Evolutionary conservation across 2,329 filamentous ascomycete species (phyloP).

Genomic region (Cladophialophora bantiana): DNA sequence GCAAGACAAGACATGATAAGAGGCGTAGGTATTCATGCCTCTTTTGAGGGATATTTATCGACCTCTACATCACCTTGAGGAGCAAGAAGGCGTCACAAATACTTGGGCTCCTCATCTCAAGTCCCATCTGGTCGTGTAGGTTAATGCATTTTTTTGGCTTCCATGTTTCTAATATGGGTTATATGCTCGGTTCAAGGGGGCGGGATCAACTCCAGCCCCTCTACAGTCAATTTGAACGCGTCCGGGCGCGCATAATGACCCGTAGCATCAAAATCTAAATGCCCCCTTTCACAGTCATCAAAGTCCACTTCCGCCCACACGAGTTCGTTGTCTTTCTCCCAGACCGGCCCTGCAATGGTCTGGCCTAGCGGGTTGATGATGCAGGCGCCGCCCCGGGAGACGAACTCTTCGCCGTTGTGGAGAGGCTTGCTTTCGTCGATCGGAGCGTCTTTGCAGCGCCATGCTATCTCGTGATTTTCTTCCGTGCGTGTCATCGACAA

Average conservation of each 20-base stretch:
- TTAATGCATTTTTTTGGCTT: neutral
- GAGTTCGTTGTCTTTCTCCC: constrained; percentile 75
- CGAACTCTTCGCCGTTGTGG: constrained; percentile 53
- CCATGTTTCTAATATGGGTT: neutral
- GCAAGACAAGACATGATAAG: constrained; percentile 27
- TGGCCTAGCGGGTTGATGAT: constrained; percentile 82
- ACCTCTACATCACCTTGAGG: neutral
- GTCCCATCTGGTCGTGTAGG: neutral
- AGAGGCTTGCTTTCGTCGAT: constrained; percentile 30
- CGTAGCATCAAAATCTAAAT: constrained; percentile 81
- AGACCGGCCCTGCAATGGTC: constrained; percentile 80
- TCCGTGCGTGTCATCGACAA: constrained; percentile 45
- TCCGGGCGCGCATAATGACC: constrained; percentile 84
- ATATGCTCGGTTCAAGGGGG: constrained; percentile 53
- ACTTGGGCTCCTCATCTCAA: neutral
- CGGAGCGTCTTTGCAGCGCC: constrained; percentile 45
- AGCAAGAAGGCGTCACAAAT: neutral
- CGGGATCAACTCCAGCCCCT: constrained; percentile 66
- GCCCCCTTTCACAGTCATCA: constrained; percentile 82
- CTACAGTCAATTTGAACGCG: constrained; percentile 65
- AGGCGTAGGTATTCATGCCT: neutral
- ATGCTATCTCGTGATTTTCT: constrained; percentile 57
- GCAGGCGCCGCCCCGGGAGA: constrained; percentile 79
- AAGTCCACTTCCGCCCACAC: constrained; percentile 80
- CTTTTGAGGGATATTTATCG: no score